Base-by-base conservation (phyloP, 1,139 yeast genomes). In the Pneumocystis wakefieldiae region DNA sequence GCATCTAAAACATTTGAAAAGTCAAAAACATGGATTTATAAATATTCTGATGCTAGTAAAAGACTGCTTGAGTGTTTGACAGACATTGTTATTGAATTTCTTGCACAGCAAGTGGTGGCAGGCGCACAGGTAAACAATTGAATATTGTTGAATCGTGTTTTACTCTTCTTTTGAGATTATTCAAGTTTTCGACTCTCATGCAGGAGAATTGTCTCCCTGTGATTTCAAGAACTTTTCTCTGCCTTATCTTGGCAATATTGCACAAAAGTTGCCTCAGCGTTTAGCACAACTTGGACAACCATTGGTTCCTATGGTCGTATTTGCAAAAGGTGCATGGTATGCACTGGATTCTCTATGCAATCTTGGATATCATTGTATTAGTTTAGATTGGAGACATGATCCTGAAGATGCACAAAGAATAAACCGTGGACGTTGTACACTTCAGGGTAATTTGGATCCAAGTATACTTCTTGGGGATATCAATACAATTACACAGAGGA, bases 271-370 rank as follows among this genome's bases (percentile, higher is more conserved):
- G 60, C 95, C 95, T 32, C 67, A 70, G 14, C 83, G 95, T 71
- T 79, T 92, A 70, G 71, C 74, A 65, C 92, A 87, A 74, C 77
- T 88, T 66, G 95, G 92, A 1, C 75, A 87, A 63, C 94, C 88
- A 68, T 73, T 81, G 57, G 84, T 94, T 59, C 98, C 98, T 57
- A 76, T 92, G 72, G 87, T 96, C 0, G 85, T 90, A 4, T 92
- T 92, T 72, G 92, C 97, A 42, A 92, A 91, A 76, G 96, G 96
- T 62, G 95, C 98, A 0, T 92, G 97, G 97, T 92, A 90, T 71
- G 97, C 97, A 4, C 78, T 92, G 65, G 94, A 92, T 70, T 86
- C 85, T 64, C 78, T 92, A 67, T 87, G 96, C 72, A 83, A 83
- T 59, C 77, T 88, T n/a, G 95, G 94, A 8, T 94, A 89, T 75